Percentiles rank a stretch among this genome's conserved stretches.
phyloP scores from a whole-genome alignment of 2,329 filamentous ascomycete species.

The Geosmithia morbida region DNA sequence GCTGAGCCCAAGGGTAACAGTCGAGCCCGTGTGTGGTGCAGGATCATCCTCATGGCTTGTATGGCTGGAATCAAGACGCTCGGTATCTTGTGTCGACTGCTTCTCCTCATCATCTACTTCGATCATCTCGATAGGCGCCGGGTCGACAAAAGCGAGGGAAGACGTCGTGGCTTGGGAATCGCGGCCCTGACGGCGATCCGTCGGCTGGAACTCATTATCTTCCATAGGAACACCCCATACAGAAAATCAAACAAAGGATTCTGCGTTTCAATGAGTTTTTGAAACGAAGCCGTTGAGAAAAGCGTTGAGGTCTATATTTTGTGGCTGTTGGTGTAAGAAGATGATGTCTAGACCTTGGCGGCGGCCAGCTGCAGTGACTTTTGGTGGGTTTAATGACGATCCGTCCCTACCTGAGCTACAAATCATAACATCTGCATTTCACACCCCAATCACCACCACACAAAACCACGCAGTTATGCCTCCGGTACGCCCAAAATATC shows the following conservation, averaged over 20 bases:
- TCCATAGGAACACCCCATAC: too few relatives aligned
- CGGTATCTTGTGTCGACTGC: slow-evolving; percentile 7
- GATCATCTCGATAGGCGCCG: slow-evolving; percentile 55
- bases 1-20: slow-evolving; percentile 41
- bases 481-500: slow-evolving; percentile 27
- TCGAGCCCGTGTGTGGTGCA: slow-evolving; percentile 18
- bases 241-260: too few relatives aligned
- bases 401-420: background rate
- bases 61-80: too few relatives aligned
- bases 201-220: too few relatives aligned
- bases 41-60: too few relatives aligned
- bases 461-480: slow-evolving; percentile 27
- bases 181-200: slow-evolving; percentile 3
- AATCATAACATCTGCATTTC: background rate
- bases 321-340: too few relatives aligned
- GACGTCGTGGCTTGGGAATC: slow-evolving; percentile 20
- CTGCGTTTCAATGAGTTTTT: too few relatives aligned
- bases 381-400: too few relatives aligned
- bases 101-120: slow-evolving; percentile 22
- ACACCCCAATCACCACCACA: slow-evolving; percentile 2
- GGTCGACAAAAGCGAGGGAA: slow-evolving; percentile 66
- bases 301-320: too few relatives aligned
- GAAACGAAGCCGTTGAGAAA: too few relatives aligned
- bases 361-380: too few relatives aligned
- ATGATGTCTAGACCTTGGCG: too few relatives aligned